Percentiles rank a stretch among this genome's conserved stretches.
phyloP scores from a whole-genome alignment of 2,329 filamentous ascomycete species.

The Paecilomyces variotii region DNA sequence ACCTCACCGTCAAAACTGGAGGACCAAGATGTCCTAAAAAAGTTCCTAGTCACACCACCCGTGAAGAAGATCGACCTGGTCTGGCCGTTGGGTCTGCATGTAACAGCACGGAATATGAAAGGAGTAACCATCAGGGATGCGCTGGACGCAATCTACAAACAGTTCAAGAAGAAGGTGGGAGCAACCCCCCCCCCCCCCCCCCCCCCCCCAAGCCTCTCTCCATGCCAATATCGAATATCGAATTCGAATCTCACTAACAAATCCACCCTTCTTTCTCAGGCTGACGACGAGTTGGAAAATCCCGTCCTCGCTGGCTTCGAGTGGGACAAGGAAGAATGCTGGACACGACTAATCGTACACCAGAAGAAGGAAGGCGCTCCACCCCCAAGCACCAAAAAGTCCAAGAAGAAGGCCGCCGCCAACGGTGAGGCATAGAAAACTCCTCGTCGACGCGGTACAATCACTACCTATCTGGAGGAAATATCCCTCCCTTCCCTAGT shows the following conservation, averaged over 20 bases:
- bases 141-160: constrained; percentile 89
- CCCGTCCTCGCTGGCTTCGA: constrained; percentile 91
- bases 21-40: constrained; percentile 76
- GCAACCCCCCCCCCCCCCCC: constrained; percentile 7
- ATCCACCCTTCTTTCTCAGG: constrained; percentile 43
- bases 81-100: constrained; percentile 80
- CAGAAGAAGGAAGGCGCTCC: constrained; percentile 62
- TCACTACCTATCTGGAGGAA: background rate
- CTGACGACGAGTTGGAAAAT: constrained; percentile 81
- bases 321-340: constrained; percentile 90
- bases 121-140: constrained; percentile 97
- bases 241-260: background rate
- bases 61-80: constrained; percentile 92
- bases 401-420: constrained; percentile 54
- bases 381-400: constrained; percentile 44
- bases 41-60: constrained; percentile 68
- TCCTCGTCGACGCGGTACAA: background rate
- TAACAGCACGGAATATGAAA: constrained; percentile 83
- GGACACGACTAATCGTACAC: constrained; percentile 80
- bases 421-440: constrained; percentile 25
- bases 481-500: no score
- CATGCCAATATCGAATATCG: no score
- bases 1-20: constrained; percentile 69
- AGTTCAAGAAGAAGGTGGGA: constrained; percentile 89
- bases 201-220: no score